Evolutionary conservation across 768 basidiomycete genomes (phyloP).

Genomic region (Tulasnella calospora): DNA sequence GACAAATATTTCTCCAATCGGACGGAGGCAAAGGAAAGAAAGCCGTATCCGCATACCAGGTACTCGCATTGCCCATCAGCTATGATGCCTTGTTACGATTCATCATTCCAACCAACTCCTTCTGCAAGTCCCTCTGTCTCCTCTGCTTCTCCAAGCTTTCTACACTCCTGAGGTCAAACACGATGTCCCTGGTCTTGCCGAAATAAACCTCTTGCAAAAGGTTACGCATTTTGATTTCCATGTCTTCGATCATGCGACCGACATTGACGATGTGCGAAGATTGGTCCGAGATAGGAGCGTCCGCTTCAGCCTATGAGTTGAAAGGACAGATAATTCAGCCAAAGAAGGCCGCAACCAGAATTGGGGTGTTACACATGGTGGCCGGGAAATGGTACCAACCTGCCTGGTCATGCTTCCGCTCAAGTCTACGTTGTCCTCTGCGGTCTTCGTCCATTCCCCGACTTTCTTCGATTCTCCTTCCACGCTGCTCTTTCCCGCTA

Average conservation of each 20-base stretch:
- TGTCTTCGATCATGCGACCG: slow-evolving; percentile 95
- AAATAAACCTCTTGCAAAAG: slow-evolving; percentile 92
- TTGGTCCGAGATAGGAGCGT: slow-evolving; percentile 71
- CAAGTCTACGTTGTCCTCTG: slow-evolving; percentile 69
- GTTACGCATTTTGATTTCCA: slow-evolving; percentile 99
- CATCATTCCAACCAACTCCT: slow-evolving; percentile 83
- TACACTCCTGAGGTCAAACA: slow-evolving; percentile 83
- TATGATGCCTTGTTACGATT: slow-evolving; percentile 38
- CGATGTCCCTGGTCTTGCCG: slow-evolving; percentile 93
- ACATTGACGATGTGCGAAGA: slow-evolving; percentile 88
- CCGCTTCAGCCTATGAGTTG: slow-evolving; percentile 66
- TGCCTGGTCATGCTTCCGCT: slow-evolving; percentile 98
- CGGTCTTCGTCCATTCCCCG: slow-evolving; percentile 41
- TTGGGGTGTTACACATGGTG: neutral
- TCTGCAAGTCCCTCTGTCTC: slow-evolving; percentile 79
- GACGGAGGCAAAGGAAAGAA: neutral
- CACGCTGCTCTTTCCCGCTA: slow-evolving; percentile 33
- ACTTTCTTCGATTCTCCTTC: slow-evolving; percentile 42
- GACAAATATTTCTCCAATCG: neutral
- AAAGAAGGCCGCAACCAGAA: neutral
- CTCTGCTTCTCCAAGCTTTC: slow-evolving; percentile 79
- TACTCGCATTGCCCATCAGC: neutral
- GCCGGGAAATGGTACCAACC: slow-evolving; percentile 45
- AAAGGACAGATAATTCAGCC: neutral
- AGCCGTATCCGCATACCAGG: neutral